These are phyloP conservation scores for Achaetomiella virescens DNA, from an alignment of 495 filamentous ascomycete species.

Conservation along the genomic window DNA sequence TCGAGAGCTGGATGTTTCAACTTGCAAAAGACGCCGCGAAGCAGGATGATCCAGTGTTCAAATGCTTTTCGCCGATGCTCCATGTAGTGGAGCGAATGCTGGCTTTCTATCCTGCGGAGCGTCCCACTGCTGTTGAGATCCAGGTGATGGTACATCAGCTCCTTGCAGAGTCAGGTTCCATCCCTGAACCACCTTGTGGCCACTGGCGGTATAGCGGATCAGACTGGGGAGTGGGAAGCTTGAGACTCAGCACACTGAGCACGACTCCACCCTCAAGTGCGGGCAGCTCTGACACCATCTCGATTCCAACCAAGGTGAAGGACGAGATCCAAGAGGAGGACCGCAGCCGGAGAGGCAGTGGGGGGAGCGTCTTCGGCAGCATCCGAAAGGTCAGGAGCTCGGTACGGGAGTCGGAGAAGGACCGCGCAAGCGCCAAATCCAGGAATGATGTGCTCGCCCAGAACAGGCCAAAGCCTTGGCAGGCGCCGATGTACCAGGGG, in stretches of 20 bases:
- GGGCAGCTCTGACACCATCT: not conserved
- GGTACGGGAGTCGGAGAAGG: not conserved
- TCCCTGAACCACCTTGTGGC: slow-evolving; percentile 42
- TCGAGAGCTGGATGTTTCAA: slow-evolving; percentile 68
- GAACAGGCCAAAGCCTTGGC: slow-evolving; percentile 33
- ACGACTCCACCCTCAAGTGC: not conserved
- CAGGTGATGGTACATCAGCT: slow-evolving; percentile 40
- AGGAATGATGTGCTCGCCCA: not conserved
- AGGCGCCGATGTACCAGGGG: slow-evolving; percentile 34
- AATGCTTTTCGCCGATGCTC: slow-evolving; percentile 43
- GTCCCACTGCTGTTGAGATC: slow-evolving; percentile 41
- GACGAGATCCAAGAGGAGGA: slow-evolving; percentile 5
- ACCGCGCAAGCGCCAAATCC: not conserved
- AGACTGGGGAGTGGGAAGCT: not conserved
- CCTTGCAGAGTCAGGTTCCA: slow-evolving; percentile 38
- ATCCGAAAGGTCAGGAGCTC: not conserved
- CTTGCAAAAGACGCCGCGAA: slow-evolving; percentile 63
- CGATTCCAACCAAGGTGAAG: slow-evolving; percentile 16
- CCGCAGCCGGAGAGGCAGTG: slow-evolving; percentile 16
- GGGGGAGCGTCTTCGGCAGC: slow-evolving; percentile 2
- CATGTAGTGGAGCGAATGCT: slow-evolving; percentile 43
- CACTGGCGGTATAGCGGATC: slow-evolving; percentile 28
- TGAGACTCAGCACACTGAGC: not conserved
- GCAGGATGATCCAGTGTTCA: slow-evolving; percentile 51
- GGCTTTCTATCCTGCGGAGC: slow-evolving; percentile 35